Conservation (phyloP, 2,329 filamentous ascomycete species). For the Leptodontidium sp. region DNA sequence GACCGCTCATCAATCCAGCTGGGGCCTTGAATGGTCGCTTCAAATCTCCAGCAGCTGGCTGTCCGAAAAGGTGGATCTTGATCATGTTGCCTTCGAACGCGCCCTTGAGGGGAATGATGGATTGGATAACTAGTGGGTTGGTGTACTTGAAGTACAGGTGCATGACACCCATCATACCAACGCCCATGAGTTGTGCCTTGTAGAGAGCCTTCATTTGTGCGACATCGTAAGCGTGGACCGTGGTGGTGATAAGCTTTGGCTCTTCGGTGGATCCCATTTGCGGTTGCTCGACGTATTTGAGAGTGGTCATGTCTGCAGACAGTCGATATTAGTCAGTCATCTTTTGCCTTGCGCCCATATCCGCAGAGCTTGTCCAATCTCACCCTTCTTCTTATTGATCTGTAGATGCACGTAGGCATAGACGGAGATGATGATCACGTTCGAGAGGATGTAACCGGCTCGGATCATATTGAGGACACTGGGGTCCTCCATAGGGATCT, state of each 20-base stretch:
- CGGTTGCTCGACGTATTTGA: conserved; percentile 98
- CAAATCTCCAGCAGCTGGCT: conserved; percentile 87
- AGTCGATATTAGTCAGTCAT: neutral
- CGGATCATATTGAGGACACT: conserved; percentile 71
- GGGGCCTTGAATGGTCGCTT: conserved; percentile 94
- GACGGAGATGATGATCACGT: conserved; percentile 83
- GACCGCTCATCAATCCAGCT: conserved; percentile 82
- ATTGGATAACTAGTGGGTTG: conserved; percentile 98
- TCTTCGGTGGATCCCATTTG: conserved; percentile 94
- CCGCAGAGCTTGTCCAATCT: conserved; percentile 43
- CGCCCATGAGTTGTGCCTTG: conserved; percentile 92
- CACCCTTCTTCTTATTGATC: conserved; percentile 98
- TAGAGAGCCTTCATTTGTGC: conserved; percentile 84
- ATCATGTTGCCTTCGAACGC: conserved; percentile 94
- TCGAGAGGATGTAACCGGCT: conserved; percentile 57
- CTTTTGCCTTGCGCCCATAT: neutral
- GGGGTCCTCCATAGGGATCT: conserved; percentile 74
- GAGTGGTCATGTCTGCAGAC: conserved; percentile 85
- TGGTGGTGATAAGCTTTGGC: conserved; percentile 95
- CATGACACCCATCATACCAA: conserved; percentile 99
- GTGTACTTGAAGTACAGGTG: conserved; percentile 99
- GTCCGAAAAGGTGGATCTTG: conserved; percentile 92
- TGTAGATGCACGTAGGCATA: conserved; percentile 85
- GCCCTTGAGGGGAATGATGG: conserved; percentile 96
- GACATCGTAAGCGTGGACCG: conserved; percentile 93